Percentiles rank a stretch among this genome's conserved stretches.
Conservation (phyloP, 1,284 basidiomycete genomes). For the Ganoderma lucidum region DNA sequence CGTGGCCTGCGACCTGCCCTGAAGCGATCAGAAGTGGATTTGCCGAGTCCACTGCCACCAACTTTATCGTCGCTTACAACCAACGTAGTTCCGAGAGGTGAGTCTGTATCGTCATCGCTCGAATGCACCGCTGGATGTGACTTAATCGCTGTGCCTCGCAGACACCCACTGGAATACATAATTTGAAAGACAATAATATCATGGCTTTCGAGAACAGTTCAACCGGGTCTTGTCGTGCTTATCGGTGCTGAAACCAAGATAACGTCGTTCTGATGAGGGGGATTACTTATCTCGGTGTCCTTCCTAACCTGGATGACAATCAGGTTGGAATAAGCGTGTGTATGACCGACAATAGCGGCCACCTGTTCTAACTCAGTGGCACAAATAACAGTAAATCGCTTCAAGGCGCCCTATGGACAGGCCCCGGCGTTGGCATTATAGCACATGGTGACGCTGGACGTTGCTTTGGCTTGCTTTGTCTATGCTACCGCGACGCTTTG, state of each 20-base stretch:
- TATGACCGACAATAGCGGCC: background rate
- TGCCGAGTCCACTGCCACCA: background rate
- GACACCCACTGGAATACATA: too few species aligned
- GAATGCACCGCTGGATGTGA: too few species aligned
- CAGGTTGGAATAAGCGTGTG: background rate
- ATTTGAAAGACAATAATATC: too few species aligned
- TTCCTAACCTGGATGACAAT: conserved; percentile 1
- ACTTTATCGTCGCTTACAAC: too few species aligned
- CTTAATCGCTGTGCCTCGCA: too few species aligned
- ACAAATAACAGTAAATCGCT: background rate
- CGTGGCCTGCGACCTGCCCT: background rate
- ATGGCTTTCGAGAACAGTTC: too few species aligned
- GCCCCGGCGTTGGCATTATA: background rate
- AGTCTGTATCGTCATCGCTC: too few species aligned
- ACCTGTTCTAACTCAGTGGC: background rate
- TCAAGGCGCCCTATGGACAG: background rate
- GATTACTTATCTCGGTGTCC: background rate
- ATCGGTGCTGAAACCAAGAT: background rate
- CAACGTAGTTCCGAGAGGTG: too few species aligned
- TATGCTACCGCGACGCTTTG: background rate
- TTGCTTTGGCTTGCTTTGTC: conserved; percentile 2
- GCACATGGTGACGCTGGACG: background rate
- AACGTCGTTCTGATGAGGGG: background rate
- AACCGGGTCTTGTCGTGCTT: too few species aligned
- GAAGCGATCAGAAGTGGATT: background rate